Evolutionary conservation across 768 basidiomycete genomes (phyloP).

Genomic region (Krasilnikovozyma curviuscula): DNA sequence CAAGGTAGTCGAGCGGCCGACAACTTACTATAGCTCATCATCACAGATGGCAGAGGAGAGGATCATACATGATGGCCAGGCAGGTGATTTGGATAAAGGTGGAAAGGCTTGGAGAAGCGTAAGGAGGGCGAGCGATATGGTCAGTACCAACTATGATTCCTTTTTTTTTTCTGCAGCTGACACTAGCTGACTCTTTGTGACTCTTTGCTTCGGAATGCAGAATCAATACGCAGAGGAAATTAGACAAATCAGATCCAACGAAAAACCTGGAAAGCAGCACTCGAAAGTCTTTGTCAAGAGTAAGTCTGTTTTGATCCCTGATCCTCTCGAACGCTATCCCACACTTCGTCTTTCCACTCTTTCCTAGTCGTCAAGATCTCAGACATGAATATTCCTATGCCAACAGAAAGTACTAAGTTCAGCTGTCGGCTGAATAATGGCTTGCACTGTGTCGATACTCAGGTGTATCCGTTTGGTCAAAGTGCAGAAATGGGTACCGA

Average conservation of each 20-base stretch:
- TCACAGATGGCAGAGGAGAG: too few species aligned
- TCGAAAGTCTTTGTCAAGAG: constrained; percentile 93
- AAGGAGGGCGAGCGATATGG: constrained; percentile 84
- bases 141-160: constrained; percentile 25
- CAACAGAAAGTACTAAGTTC: constrained; percentile 49
- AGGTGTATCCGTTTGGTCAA: constrained; percentile 24
- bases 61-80: constrained; percentile 47
- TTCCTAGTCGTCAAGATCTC: constrained; percentile 52
- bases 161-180: background rate
- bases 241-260: constrained; percentile 54
- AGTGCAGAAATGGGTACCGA: constrained; percentile 26
- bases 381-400: constrained; percentile 56
- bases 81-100: constrained; percentile 54
- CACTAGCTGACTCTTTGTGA: background rate
- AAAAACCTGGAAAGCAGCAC: constrained; percentile 56
- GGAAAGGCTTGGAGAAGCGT: constrained; percentile 74
- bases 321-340: background rate
- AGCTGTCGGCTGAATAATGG: constrained; percentile 88
- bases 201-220: constrained; percentile 29
- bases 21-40: too few species aligned
- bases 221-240: constrained; percentile 89
- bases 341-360: constrained; percentile 2
- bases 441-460: constrained; percentile 85
- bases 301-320: constrained; percentile 22
- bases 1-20: too few species aligned